Base-by-base conservation (phyloP, 2,329 filamentous ascomycete genomes). In the Aspergillus unguis region DNA sequence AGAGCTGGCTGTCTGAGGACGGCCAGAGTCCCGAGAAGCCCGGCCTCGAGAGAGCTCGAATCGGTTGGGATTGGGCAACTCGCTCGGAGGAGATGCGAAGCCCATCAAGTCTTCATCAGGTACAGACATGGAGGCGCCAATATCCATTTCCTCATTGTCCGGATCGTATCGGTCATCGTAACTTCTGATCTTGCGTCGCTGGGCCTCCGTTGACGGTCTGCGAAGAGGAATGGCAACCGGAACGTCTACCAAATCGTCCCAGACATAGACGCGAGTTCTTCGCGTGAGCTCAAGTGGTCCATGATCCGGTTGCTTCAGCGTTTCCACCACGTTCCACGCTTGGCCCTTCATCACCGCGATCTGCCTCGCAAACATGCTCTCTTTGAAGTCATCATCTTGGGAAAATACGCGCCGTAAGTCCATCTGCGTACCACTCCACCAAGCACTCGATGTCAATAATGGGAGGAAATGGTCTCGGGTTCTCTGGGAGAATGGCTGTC, bases 311-410 rank as follows among this genome's bases (percentile, higher is more conserved):
- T 88, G 88, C 71, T 99, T 99, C 56, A 99, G 80, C 0, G 94
- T 96, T 75, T 99, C 94, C 4, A 99, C 94, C 0, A 99, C 94
- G 68, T 99, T 99, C 91, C 94, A 99, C 0, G 94, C 94, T 69
- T 99, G 94, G 8, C 94, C 94, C 73, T 99, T 99, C 90, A 99
- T 96, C 54, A 99, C 94, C 1, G 94, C 92, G 56, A 99, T 95
- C 67, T 99, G 94, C 60, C 90, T 85, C n/a, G 90, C 90, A 74
- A 96, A 99, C 94, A 99, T 99, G 72, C 90, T 87, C 75, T 99
- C 94, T 69, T 97, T 90, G 71, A 99, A 99, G 72, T 99, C 94
- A 2, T 87, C 85, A 70, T 99, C 94, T 67, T 95, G 84, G 60
- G 90, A 86, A 69, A 99, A 99, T 42, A 96, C 86, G 56, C 85